Percentiles rank a stretch among this genome's conserved stretches.
phyloP scores from a whole-genome alignment of 1,139 yeast genomes.

The Protomyces arabidopsidicola region DNA sequence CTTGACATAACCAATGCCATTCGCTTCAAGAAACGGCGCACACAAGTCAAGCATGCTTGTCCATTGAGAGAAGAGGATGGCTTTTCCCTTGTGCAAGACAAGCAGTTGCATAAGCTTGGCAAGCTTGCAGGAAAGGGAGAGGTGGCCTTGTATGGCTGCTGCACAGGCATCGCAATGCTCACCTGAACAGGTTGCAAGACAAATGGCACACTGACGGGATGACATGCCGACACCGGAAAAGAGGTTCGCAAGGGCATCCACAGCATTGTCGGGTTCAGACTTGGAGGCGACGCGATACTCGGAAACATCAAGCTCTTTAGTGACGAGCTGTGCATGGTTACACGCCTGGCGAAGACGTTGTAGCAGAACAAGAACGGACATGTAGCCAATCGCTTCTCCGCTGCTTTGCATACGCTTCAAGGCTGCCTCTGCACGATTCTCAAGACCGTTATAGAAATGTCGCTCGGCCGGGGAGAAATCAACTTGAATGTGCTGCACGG shows the following conservation, averaged over 20 bases:
- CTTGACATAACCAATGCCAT: slow-evolving; percentile 51
- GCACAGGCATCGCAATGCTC: slow-evolving; percentile 14
- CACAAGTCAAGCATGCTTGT: slow-evolving; percentile 71
- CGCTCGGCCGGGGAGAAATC: slow-evolving; percentile 62
- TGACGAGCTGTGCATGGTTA: slow-evolving; percentile 53
- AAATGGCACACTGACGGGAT: background rate
- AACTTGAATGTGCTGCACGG: slow-evolving; percentile 61
- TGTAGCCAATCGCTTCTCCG: slow-evolving; percentile 61
- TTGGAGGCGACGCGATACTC: slow-evolving; percentile 14
- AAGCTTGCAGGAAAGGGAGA: slow-evolving; percentile 21
- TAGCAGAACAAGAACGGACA: slow-evolving; percentile 75
- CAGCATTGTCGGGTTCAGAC: slow-evolving; percentile 5
- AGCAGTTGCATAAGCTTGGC: slow-evolving; percentile 25
- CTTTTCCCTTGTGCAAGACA: slow-evolving; percentile 40
- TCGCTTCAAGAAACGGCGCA: slow-evolving; percentile 51
- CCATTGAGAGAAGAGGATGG: slow-evolving; percentile 81
- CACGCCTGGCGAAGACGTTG: slow-evolving; percentile 79
- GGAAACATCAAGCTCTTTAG: slow-evolving; percentile 10
- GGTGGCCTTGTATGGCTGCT: slow-evolving; percentile 1
- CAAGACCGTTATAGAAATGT: slow-evolving; percentile 62
- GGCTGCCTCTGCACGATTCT: slow-evolving; percentile 59
- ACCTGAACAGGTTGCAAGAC: background rate
- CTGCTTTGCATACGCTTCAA: slow-evolving; percentile 56
- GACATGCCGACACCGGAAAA: background rate
- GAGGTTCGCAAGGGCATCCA: slow-evolving; percentile 11